phyloP scores from a whole-genome alignment of 805 yeast genomes.

The Ogataea wickerhamii region DNA sequence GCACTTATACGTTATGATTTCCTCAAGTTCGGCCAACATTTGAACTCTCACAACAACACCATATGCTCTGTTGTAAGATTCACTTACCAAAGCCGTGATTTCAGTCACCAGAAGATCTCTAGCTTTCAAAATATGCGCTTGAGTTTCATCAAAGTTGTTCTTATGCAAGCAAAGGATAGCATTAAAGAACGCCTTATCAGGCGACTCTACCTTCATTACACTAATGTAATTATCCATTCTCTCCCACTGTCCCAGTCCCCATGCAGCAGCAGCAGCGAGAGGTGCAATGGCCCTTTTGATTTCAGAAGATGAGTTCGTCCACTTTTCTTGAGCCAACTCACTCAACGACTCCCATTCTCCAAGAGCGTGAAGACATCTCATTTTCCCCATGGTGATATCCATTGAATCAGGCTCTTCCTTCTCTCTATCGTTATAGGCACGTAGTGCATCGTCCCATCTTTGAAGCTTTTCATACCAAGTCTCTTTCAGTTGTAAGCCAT shows the following conservation, averaged over 20 bases:
- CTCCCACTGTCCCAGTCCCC: constrained; percentile 98
- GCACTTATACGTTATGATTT: constrained; percentile 83
- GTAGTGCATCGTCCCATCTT: constrained; percentile 96
- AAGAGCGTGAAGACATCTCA: constrained; percentile 96
- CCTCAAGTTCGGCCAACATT: constrained; percentile 95
- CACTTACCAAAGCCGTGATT: constrained; percentile 89
- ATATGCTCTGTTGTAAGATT: constrained; percentile 94
- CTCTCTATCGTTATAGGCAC: constrained; percentile 82
- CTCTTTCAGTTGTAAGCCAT: constrained; percentile 86
- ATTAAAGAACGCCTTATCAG: constrained; percentile 92
- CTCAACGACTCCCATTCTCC: constrained; percentile 97
- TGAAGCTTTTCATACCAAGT: constrained; percentile 97
- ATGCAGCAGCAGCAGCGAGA: constrained; percentile 96
- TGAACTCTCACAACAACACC: constrained; percentile 96
- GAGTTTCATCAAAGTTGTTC: constrained; percentile 79
- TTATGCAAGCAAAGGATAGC: constrained; percentile 85
- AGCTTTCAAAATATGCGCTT: constrained; percentile 74
- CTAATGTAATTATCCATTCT: constrained; percentile 86
- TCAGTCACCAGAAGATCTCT: constrained; percentile 89
- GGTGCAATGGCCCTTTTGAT: constrained; percentile 87
- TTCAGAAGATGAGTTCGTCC: constrained; percentile 73
- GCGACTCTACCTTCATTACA: constrained; percentile 88
- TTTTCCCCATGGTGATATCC: constrained; percentile 94
- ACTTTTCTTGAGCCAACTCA: constrained; percentile 78
- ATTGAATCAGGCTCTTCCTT: constrained; percentile 60